Base-by-base conservation (phyloP, 169 alveolate genomes). In the Plasmodium falciparum region DNA sequence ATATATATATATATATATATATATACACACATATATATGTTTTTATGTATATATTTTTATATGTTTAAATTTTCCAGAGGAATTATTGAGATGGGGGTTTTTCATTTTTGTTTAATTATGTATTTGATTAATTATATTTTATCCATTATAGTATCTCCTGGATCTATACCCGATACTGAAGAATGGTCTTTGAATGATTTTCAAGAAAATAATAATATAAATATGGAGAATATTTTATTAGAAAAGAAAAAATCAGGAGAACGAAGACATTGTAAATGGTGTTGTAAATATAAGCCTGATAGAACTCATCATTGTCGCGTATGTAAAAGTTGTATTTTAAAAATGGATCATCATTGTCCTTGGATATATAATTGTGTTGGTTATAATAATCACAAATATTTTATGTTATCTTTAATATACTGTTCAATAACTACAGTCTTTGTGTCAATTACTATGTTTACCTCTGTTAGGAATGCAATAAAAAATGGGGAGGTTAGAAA, bases 321-420 rank as follows among this genome's bases (percentile, higher is more conserved):
- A n/a, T 95, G 98, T 59, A 92, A 95, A 20, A 88, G 83, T 15
- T 96, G 98, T 65, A 97, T 96, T 47, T 89, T 96, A 56, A 96
- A 94, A 90, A 96, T 96, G 98, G 98, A 96, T 93, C 98, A 96
- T 59, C 98, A 96, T 88, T 96, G 98, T 65, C 98, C 98, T 15
- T 96, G 98, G 98, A 95, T 95, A 70, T 91, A 92, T 92, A 95
- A 96, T 73, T 96, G 98, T 73, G 96, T 96, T 39, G 98, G 98
- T 29, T 96, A 95, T 95, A 94, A 93, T 0, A 96, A 96, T 88
- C 97, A 96, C 93, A 96, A 96, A 90, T 96, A 93, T 65, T 95
- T 96, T 88, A 91, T 93, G 90, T 93, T 96, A 26, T 73, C 95
- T 26, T 54, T 78, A 17, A 92, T 96, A 33, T 88, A 96, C 15